phyloP scores from a whole-genome alignment of 768 basidiomycete species.

The Lenzites betulinus region DNA sequence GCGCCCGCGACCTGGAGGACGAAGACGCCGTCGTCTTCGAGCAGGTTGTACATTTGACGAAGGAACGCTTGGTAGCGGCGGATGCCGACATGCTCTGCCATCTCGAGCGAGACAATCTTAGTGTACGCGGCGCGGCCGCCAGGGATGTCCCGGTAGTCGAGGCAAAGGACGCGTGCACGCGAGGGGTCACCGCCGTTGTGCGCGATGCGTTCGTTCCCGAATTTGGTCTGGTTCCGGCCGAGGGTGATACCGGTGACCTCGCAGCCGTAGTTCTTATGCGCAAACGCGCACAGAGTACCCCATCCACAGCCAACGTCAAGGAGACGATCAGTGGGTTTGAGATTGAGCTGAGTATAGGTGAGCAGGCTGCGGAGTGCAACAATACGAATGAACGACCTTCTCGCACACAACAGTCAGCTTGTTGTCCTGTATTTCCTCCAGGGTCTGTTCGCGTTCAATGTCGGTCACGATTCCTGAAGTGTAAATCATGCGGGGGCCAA shows the following conservation, averaged over 20 bases:
- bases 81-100: constrained; percentile 99
- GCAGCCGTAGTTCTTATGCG: constrained; percentile 94
- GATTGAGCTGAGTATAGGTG: constrained; percentile 50
- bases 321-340: constrained; percentile 82
- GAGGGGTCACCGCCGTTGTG: constrained; percentile 60
- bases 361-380: neutral
- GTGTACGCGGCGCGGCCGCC: constrained; percentile 72
- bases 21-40: constrained; percentile 93
- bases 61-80: constrained; percentile 90
- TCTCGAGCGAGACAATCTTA: constrained; percentile 96
- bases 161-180: constrained; percentile 88
- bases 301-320: constrained; percentile 93
- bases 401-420: constrained; percentile 94
- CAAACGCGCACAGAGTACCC: constrained; percentile 94
- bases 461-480: constrained; percentile 88
- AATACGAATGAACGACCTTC: constrained; percentile 46
- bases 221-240: constrained; percentile 85
- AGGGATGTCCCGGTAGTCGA: constrained; percentile 91
- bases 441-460: constrained; percentile 69
- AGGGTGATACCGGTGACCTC: constrained; percentile 97
- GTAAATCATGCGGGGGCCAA: constrained; percentile 96
- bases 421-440: constrained; percentile 97
- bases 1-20: constrained; percentile 98
- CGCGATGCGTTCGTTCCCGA: constrained; percentile 86
- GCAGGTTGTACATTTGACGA: constrained; percentile 86